A percentile compares a stretch with the other conserved stretches of the same genome.
Conservation (phyloP, 2,329 filamentous ascomycete species). For the Rutstroemia sydowiana region DNA sequence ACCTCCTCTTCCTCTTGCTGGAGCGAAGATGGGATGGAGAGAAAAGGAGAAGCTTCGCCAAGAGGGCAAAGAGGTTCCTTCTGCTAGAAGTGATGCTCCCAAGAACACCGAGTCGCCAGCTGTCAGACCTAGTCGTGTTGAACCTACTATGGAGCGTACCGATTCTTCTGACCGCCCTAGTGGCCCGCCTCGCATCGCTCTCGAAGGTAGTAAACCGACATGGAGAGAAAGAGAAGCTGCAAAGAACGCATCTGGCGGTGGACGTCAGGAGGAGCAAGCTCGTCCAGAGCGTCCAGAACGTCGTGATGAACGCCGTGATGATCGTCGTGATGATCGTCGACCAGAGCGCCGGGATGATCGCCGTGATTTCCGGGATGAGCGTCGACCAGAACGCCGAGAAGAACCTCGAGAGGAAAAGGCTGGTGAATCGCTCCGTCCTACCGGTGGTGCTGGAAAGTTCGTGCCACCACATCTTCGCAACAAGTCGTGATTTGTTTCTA, state of each 20-base stretch:
- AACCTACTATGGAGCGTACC: constrained; percentile 30
- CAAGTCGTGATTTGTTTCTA: neutral
- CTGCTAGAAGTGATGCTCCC: no score
- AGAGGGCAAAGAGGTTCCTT: constrained; percentile 21
- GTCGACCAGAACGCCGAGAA: constrained; percentile 34
- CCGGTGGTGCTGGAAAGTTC: constrained; percentile 50
- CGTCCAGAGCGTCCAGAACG: neutral
- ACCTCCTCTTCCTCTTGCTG: constrained; percentile 47
- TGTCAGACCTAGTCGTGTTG: constrained; percentile 2
- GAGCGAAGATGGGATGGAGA: constrained; percentile 56
- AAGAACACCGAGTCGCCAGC: constrained; percentile 12
- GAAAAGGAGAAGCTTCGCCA: constrained; percentile 54
- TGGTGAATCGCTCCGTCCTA: constrained; percentile 43
- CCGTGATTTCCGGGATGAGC: constrained; percentile 32
- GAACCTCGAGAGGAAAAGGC: no score
- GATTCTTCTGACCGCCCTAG: constrained; percentile 38
- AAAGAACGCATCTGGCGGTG: constrained; percentile 33
- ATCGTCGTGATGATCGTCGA: neutral
- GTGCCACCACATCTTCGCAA: constrained; percentile 44
- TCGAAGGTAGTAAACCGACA: constrained; percentile 41
- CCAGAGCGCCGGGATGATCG: constrained; percentile 26
- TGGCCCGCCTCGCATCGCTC: constrained; percentile 47
- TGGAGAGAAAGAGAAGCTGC: constrained; percentile 56
- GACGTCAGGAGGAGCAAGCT: neutral
- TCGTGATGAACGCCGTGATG: neutral